Percentiles rank a stretch among this genome's conserved stretches.
These are phyloP conservation scores for Podospora fimiseda DNA, from an alignment of 495 filamentous ascomycete species.

Conservation along the genomic window DNA sequence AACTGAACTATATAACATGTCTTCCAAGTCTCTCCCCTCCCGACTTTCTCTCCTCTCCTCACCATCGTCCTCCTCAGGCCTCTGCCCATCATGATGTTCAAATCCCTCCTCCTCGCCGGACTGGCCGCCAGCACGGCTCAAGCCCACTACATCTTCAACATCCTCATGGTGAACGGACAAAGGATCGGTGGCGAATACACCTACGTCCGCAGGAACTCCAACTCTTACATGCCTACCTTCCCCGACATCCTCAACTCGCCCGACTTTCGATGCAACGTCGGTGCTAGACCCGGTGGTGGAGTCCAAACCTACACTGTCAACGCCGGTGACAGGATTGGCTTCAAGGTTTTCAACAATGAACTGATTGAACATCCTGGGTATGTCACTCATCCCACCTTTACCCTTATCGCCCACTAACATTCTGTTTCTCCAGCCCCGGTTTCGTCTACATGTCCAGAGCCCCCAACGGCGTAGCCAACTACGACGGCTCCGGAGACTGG, in stretches of 20 bases:
- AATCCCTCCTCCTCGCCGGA: conserved; percentile 22
- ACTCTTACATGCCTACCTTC: conserved; percentile 38
- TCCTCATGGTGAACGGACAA: conserved; percentile 35
- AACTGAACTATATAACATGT: no score
- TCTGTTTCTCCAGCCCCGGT: no score
- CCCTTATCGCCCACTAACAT: no score
- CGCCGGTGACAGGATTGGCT: conserved; percentile 42
- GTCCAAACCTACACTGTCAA: conserved; percentile 31
- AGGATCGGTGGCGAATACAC: conserved; percentile 34
- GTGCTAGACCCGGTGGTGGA: conserved; percentile 27
- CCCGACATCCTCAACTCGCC: conserved; percentile 32
- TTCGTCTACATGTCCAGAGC: conserved; percentile 45
- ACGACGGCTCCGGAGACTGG: conserved; percentile 45
- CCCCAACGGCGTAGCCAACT: conserved; percentile 32
- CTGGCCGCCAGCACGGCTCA: conserved; percentile 23
- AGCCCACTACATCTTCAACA: conserved; percentile 39
- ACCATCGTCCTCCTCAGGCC: background rate
- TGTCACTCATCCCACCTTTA: no score
- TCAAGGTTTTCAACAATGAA: conserved; percentile 41
- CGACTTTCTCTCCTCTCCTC: background rate
- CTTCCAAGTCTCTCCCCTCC: background rate
- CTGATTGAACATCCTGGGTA: conserved; percentile 44
- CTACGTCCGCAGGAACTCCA: conserved; percentile 33
- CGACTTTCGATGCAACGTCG: conserved; percentile 46
- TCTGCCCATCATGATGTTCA: conserved; percentile 5